Base-by-base conservation (phyloP, 495 filamentous ascomycete species). In the Trichoderma parareesei region DNA sequence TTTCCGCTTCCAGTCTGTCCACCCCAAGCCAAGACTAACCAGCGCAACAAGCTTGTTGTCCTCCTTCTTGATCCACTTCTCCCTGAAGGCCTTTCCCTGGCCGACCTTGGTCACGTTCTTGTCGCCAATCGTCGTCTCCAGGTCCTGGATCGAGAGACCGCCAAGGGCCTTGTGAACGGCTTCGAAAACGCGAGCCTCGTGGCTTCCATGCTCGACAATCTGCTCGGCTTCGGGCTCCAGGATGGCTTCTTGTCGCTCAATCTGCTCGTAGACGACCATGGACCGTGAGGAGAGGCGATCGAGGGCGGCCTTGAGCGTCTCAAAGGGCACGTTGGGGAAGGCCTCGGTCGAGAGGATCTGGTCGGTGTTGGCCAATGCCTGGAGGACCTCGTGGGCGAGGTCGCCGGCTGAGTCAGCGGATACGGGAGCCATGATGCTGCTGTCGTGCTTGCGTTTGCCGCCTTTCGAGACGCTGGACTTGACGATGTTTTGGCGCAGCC, bases 41-140 rank as follows among this genome's bases (percentile, higher is more conserved):
- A 69, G 55, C 11, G 67, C 67, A 10, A 71, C 69, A 55, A 71
- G 65, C 64, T 73, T 73, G 65, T 78, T 81, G 41, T 90, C 88
- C 71, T 88, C 87, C 78, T 94, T 96, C 70, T 87, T 88, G 66
- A 98, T 93, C 94, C 94, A 98, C 71, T 91, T 92, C 71, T 90
- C 88, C 82, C 92, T 97, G 79, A 98, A 93, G 53, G 94, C 94
- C 77, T 92, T 96, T 63, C 92, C 91, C 73, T 93, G 90, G n/a
- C 94, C 94, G 55, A 97, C 78, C 75, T 92, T 96, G 65, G 89
- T 87, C 60, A 87, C 85, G n/a, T 87, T 88, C 76, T 90, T 89
- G 69, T 91, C 91, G 57, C 95, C 90, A 68, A 91, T 83, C 13
- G 78, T 82, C 71, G 78, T 79, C 76, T 86, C 82, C 66, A 97